Conservation (phyloP, 495 filamentous ascomycete genomes). For the Cercophora newfieldiana region DNA sequence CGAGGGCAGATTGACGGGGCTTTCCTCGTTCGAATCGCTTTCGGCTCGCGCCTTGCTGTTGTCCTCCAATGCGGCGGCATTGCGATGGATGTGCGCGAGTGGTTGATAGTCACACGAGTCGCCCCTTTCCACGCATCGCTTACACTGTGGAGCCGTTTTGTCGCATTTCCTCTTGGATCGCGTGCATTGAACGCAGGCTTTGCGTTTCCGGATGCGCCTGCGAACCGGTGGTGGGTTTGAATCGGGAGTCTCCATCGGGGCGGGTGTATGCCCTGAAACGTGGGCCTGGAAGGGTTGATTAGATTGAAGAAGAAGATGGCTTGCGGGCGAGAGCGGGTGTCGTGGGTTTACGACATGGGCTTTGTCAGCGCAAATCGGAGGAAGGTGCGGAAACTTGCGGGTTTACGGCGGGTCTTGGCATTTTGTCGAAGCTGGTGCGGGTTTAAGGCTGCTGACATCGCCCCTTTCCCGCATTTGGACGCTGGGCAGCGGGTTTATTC, state of each 20-base stretch:
- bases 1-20: background rate
- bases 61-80: background rate
- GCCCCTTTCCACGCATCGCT: constrained; percentile 38
- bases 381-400: background rate
- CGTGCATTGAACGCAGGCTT: constrained; percentile 46
- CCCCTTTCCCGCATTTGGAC: background rate
- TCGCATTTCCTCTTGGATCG: constrained; percentile 50
- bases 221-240: background rate
- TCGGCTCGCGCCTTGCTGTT: background rate
- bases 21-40: background rate
- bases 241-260: background rate
- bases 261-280: background rate
- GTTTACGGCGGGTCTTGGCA: background rate
- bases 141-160: constrained; percentile 40
- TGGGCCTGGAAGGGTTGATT: background rate
- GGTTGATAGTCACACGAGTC: constrained; percentile 40
- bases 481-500: background rate
- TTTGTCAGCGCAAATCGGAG: background rate
- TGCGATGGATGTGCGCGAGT: background rate
- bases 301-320: background rate
- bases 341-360: background rate
- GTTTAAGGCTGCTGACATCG: background rate
- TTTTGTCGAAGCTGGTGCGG: background rate
- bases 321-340: background rate
- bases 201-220: constrained; percentile 33